Conservation (phyloP, 208 protist genomes). For the Leishmania lainsoni region DNA sequence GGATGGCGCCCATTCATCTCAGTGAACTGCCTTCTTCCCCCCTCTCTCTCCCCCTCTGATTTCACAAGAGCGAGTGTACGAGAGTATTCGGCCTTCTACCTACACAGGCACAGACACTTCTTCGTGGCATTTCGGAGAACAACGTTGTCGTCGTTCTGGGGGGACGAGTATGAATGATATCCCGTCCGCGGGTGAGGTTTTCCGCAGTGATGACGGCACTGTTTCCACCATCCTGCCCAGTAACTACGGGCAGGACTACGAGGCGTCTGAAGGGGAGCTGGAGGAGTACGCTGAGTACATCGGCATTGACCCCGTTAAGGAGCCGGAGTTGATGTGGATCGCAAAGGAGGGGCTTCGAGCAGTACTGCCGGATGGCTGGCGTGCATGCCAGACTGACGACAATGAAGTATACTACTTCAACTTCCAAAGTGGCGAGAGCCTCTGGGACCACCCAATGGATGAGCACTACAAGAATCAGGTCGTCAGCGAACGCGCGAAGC, state of each 20-base stretch:
- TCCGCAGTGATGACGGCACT: constrained; percentile 78
- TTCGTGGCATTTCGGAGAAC: background rate
- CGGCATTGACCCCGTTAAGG: constrained; percentile 82
- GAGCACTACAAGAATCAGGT: constrained; percentile 83
- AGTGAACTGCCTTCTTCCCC: no score
- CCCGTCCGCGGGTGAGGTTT: constrained; percentile 68
- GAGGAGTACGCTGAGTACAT: constrained; percentile 94
- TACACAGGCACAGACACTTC: constrained; percentile 4
- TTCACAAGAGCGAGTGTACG: background rate
- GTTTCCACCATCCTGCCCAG: constrained; percentile 91
- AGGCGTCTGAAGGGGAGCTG: constrained; percentile 88
- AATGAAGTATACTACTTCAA: constrained; percentile 97
- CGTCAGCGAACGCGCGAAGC: constrained; percentile 51
- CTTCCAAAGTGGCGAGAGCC: constrained; percentile 87
- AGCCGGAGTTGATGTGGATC: constrained; percentile 90
- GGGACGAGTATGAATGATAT: constrained; percentile 39
- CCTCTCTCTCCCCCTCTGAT: no score
- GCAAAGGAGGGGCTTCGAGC: constrained; percentile 91
- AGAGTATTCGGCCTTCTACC: constrained; percentile 22
- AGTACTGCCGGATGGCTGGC: constrained; percentile 92
- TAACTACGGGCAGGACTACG: constrained; percentile 83
- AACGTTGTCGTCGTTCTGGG: background rate
- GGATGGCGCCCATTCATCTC: no score
- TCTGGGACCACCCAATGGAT: constrained; percentile 96
- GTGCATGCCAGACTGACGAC: constrained; percentile 87